A percentile compares a stretch with the other conserved stretches of the same genome.
phyloP scores from a whole-genome alignment of 169 alveolate species.

The Plasmodium inui region DNA sequence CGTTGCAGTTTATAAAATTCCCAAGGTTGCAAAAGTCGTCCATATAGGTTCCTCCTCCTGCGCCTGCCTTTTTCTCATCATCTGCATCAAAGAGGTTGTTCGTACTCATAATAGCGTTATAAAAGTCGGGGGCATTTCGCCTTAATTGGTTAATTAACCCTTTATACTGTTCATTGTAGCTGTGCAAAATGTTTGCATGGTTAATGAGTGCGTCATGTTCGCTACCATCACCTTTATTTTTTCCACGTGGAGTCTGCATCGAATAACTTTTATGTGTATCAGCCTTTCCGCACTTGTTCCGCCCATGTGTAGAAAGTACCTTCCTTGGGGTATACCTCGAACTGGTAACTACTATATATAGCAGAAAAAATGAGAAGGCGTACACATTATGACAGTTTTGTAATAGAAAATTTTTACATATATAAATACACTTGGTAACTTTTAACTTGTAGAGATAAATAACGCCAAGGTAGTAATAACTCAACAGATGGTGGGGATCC shows the following conservation, averaged over 20 bases:
- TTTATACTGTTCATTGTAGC: constrained; percentile 20
- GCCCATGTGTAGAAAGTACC: not conserved
- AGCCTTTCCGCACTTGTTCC: not conserved
- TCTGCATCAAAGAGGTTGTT: constrained; percentile 12
- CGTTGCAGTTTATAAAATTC: constrained; percentile 12
- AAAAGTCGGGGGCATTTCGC: constrained; percentile 22
- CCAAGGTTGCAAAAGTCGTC: not conserved
- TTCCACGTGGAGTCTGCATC: not conserved
- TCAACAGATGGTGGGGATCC: constrained; percentile 30
- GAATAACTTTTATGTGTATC: not conserved
- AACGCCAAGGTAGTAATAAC: constrained; percentile 62
- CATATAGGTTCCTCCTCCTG: not conserved
- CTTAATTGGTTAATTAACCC: constrained; percentile 17
- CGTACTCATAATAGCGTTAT: not conserved
- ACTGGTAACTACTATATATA: constrained; percentile 41
- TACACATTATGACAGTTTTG: constrained; percentile 21
- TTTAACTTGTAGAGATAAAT: constrained; percentile 58
- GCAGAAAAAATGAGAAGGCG: constrained; percentile 53
- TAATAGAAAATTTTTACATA: constrained; percentile 61
- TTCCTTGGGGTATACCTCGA: not conserved
- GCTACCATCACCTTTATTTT: not conserved
- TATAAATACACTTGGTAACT: constrained; percentile 52
- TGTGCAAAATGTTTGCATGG: not conserved
- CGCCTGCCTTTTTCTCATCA: not conserved
- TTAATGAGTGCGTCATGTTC: not conserved